These are phyloP conservation scores for Debaryomyces tyrocola DNA, from an alignment of 805 yeast genomes.

Conservation along the genomic window DNA sequence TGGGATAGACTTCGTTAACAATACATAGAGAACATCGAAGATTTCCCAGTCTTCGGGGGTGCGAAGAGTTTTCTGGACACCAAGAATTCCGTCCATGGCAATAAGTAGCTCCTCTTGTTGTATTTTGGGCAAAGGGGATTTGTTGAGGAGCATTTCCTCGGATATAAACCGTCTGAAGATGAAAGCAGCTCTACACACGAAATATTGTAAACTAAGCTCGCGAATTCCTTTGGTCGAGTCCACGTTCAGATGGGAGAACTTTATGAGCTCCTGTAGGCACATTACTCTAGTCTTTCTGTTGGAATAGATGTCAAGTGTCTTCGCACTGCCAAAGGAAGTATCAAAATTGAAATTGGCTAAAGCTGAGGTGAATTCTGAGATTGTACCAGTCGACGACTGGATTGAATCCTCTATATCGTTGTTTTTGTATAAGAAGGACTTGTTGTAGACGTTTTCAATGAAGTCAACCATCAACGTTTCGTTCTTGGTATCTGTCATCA, in stretches of 20 bases:
- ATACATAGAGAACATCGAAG: slow-evolving; percentile 8
- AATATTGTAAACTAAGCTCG: slow-evolving; percentile 28
- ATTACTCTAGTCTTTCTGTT: slow-evolving; percentile 50
- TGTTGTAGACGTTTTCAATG: slow-evolving; percentile 51
- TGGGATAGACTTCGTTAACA: slow-evolving; percentile 19
- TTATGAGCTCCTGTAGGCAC: slow-evolving; percentile 57
- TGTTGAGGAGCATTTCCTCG: slow-evolving; percentile 58
- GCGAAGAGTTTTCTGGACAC: slow-evolving; percentile 1
- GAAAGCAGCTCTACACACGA: slow-evolving; percentile 59
- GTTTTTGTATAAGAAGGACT: slow-evolving; percentile 58
- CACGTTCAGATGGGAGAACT: slow-evolving; percentile 21
- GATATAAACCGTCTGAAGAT: slow-evolving; percentile 63
- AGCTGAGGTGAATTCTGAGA: slow-evolving; percentile 35
- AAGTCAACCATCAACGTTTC: slow-evolving; percentile 40
- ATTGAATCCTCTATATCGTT: slow-evolving; percentile 50
- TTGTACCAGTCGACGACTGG: slow-evolving; percentile 15
- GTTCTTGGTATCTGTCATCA: slow-evolving; percentile 18
- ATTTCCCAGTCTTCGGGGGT: slow-evolving; percentile 1
- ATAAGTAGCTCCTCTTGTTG: slow-evolving; percentile 62
- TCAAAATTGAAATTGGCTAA: slow-evolving; percentile 45
- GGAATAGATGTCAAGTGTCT: slow-evolving; percentile 41
- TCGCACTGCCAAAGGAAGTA: slow-evolving; percentile 64
- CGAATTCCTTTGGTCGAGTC: slow-evolving; percentile 21
- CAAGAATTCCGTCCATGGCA: slow-evolving; percentile 40
- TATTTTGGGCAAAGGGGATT: slow-evolving; percentile 64